phyloP scores from a whole-genome alignment of 768 basidiomycete genomes.

The Mycena leptocephala region DNA sequence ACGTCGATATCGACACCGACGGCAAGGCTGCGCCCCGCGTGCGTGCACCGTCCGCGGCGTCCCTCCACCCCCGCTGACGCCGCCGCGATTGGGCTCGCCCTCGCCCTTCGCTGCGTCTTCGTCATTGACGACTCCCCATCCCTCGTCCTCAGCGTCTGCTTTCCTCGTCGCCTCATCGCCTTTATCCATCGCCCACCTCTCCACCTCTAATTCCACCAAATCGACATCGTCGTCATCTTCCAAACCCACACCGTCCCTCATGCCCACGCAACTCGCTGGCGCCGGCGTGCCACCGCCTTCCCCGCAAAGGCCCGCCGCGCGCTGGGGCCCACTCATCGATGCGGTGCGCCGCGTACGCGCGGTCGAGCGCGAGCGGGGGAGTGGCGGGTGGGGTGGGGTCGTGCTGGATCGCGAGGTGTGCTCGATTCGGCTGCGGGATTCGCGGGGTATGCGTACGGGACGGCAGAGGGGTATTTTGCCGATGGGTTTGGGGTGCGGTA shows the following conservation, averaged over 20 bases:
- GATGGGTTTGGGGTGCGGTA: no score
- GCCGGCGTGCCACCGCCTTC: background rate
- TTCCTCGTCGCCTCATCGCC: background rate
- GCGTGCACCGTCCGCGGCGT: background rate
- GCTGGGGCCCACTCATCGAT: slow-evolving; percentile 15
- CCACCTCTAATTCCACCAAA: no score
- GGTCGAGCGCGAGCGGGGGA: background rate
- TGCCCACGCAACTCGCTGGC: background rate
- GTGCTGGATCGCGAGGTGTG: background rate
- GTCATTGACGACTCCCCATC: background rate
- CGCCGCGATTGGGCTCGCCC: background rate
- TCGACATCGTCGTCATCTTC: no score
- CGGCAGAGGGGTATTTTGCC: background rate
- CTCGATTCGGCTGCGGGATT: background rate
- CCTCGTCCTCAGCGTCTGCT: background rate
- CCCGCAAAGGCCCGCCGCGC: background rate
- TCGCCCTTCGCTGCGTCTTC: background rate
- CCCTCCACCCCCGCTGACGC: background rate
- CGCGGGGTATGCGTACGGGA: background rate
- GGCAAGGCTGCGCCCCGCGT: background rate
- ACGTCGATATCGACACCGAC: no score
- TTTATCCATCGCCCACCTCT: background rate
- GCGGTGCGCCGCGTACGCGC: background rate
- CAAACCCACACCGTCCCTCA: background rate
- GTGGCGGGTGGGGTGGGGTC: no score